Conservation (phyloP, 495 filamentous ascomycete genomes). For the Massariosphaeria phaeospora region DNA sequence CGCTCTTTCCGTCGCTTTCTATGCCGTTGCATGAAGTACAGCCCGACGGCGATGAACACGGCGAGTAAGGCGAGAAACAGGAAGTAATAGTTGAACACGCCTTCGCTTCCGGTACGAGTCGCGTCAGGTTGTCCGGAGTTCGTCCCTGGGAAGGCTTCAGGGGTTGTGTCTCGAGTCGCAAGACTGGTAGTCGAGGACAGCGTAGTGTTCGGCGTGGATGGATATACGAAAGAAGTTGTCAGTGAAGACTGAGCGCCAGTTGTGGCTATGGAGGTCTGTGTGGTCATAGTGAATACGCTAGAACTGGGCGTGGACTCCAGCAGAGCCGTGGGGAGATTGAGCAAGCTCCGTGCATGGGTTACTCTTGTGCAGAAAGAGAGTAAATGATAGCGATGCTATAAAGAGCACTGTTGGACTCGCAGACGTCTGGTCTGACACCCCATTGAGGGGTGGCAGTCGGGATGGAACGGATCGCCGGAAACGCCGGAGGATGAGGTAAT, state of each 20-base stretch:
- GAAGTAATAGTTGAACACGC: slow-evolving; percentile 43
- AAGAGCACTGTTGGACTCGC: too few relatives aligned
- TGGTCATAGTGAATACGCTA: slow-evolving; percentile 3
- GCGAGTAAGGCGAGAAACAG: slow-evolving; percentile 40
- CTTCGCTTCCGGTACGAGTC: slow-evolving; percentile 1
- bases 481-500: too few relatives aligned
- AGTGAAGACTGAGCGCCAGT: background rate
- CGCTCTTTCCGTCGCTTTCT: slow-evolving; percentile 30
- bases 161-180: background rate
- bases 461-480: too few relatives aligned
- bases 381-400: too few relatives aligned
- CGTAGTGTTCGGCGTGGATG: background rate
- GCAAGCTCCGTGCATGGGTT: too few relatives aligned
- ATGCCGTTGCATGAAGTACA: slow-evolving; percentile 35
- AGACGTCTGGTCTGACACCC: too few relatives aligned
- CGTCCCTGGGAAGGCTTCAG: slow-evolving; percentile 6
- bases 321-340: too few relatives aligned
- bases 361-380: too few relatives aligned
- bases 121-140: background rate
- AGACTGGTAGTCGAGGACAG: background rate
- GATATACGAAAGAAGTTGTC: slow-evolving; percentile 15
- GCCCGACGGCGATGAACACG: slow-evolving; percentile 26
- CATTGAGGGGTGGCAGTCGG: too few relatives aligned
- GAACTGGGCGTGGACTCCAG: background rate
- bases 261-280: slow-evolving; percentile 2